Base-by-base conservation (phyloP, 163 green algal genomes). In the Volvox carteri region DNA sequence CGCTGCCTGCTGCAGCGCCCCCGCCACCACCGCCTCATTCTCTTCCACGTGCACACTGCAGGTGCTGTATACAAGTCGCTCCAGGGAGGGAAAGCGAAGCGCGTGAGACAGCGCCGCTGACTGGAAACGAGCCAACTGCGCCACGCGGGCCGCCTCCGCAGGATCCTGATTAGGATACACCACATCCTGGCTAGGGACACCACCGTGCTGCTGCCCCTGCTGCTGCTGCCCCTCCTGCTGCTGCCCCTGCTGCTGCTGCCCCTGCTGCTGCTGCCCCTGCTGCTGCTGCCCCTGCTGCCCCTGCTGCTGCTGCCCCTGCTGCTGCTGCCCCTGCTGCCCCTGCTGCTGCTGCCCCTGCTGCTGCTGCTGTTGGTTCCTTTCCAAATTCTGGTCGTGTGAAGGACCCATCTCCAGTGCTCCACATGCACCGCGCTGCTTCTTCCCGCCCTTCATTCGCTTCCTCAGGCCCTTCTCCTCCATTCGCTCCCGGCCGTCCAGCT, bases 1-100 rank as follows among this genome's bases (percentile, higher is more conserved):
- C 48, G 85, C 80, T 21, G 97, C 97, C 3, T 92, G 60, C 6
- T 86, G 56, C 78, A 99, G 91, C 80, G 97, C 97, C 0, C 93
- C 93, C 11, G 93, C 93, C 30, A 99, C 97, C 37, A 99, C 98
- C 1, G 92, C 91, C 91, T 99, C 98, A 86, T 99, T 99, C 92
- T 99, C 98, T n/a, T 84, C 78, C 21, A 90, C 84, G 86, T 99
- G 94, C 42, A 98, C 84, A 1, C 87, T 96, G 93, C 97, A 99
- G 41, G 78, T 84, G 39, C 62, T 98, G 94, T 99, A 99, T 21
- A 97, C 95, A 7, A 99, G 87, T 2, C 98, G 93, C 89, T 95
- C 44, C 58, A 98, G 88, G 3, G 85, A 89, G 1, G 98, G 97
- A 85, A 99, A 98, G 28, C 76, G 85, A 72, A 99, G 90, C 8